Evolutionary conservation across 805 yeast genomes (phyloP), one percentile per base, ranked within the genome.

Genomic region (Kuraishia hungarica): DNA sequence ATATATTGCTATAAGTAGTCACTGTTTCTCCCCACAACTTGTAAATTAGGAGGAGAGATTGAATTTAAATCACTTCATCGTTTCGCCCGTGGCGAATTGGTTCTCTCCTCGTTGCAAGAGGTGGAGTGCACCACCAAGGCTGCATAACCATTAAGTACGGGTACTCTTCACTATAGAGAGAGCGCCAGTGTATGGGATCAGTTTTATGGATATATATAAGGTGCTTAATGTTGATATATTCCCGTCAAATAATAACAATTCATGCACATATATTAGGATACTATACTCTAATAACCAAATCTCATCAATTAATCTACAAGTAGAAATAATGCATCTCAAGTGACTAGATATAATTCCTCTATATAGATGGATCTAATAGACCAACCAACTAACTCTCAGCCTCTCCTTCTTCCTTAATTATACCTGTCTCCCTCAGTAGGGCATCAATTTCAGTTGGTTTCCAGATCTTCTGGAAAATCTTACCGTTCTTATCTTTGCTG

Each of bases 401-500:
- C 8, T 78, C 81, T 28, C 80, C 82, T 57, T 79, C 81, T 60
- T 75, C 75, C 59, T 82, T 81, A 57, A 83, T 78, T 48, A 90
- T 81, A 2, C 94, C 96, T 48, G 84, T 72, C 59, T 82, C 84
- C 64, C 83, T 83, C 64, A 94, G 79, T 65, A 93, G 74, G 52
- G 69, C 73, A 60, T 89, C 92, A 59, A 94, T 84, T 60, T 91
- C 94, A 4, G 73, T 70, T 21, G 92, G 96, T 57, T 74, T 80
- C 92, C 93, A 94, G 61, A 94, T 82, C 68, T 82, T 84, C 63
- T 86, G 86, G 54, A 76, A 67, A 29, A 87, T 74, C 55, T 81
- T 74, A 43, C 84, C 87, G 46, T 74, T 68, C 47, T 63, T 63
- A 53, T 68, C 70, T 64, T 74, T 66, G 57, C 79, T 78, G 58